These are phyloP conservation scores for Groenewaldozyma salmanticensis DNA, from an alignment of 805 yeast species.

Conservation along the genomic window DNA sequence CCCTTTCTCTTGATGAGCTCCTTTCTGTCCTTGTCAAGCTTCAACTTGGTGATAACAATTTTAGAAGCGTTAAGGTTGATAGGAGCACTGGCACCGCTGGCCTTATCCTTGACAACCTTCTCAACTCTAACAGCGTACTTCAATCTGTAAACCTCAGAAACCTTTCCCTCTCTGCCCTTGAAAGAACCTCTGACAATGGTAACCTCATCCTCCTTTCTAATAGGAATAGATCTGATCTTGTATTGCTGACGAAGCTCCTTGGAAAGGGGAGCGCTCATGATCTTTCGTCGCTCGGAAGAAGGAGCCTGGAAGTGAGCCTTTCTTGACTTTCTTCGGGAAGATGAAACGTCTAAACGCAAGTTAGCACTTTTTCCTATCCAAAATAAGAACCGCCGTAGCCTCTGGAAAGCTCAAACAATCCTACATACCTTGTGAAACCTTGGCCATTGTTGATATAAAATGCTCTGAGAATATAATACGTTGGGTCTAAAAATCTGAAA, in stretches of 20 bases:
- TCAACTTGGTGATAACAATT: slow-evolving; percentile 96
- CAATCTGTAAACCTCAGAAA: slow-evolving; percentile 97
- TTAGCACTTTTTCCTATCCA: not conserved
- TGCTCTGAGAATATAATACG: no score
- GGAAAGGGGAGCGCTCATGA: slow-evolving; percentile 97
- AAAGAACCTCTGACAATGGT: slow-evolving; percentile 95
- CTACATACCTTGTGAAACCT: slow-evolving; percentile 50
- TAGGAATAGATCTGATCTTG: slow-evolving; percentile 91
- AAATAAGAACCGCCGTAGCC: no score
- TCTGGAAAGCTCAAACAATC: no score
- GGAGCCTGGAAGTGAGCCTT: slow-evolving; percentile 99
- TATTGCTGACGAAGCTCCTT: slow-evolving; percentile 97
- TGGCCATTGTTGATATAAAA: slow-evolving; percentile 43
- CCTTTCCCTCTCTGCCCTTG: slow-evolving; percentile 99
- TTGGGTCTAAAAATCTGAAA: no score
- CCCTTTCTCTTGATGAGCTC: slow-evolving; percentile 96
- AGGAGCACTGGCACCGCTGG: slow-evolving; percentile 96
- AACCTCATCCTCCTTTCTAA: slow-evolving; percentile 96
- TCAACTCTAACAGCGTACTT: slow-evolving; percentile 94
- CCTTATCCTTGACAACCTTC: slow-evolving; percentile 95
- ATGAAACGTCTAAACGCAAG: slow-evolving; percentile 72
- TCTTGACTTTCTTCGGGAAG: slow-evolving; percentile 99
- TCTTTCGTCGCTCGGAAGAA: slow-evolving; percentile 86
- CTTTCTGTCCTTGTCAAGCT: slow-evolving; percentile 98
- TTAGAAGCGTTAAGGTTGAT: slow-evolving; percentile 97